These are phyloP conservation scores for Aspergillus pseudonomiae DNA, from an alignment of 2,329 filamentous ascomycete genomes.

Conservation along the genomic window DNA sequence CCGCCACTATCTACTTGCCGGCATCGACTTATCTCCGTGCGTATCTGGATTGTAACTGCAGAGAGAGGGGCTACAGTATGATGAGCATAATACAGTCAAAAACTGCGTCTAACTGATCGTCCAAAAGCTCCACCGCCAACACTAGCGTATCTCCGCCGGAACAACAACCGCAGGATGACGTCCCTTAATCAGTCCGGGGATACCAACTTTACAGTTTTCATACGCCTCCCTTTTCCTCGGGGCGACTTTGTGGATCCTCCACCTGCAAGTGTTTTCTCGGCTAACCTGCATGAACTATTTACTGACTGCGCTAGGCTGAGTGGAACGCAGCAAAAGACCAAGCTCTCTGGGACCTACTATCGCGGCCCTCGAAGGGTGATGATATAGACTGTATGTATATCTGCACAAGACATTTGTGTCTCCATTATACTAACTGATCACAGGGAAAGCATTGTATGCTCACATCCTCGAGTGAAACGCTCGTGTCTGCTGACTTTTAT, in stretches of 20 bases:
- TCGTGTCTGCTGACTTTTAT: not conserved
- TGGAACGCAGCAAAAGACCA: constrained; percentile 90
- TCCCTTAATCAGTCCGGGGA: constrained; percentile 21
- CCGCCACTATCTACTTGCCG: not conserved
- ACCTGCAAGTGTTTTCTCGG: constrained; percentile 58
- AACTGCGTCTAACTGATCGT: not conserved
- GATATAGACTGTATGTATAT: constrained; percentile 76
- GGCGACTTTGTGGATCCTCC: constrained; percentile 89
- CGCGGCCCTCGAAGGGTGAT: constrained; percentile 73
- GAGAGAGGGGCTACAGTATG: not conserved
- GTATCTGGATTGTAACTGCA: no score
- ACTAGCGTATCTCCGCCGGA: not conserved
- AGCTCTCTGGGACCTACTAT: constrained; percentile 86
- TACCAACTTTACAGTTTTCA: constrained; percentile 68
- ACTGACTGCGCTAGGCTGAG: constrained; percentile 63
- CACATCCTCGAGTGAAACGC: not conserved
- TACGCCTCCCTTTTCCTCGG: constrained; percentile 85
- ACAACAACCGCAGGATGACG: constrained; percentile 14
- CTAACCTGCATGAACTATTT: constrained; percentile 6
- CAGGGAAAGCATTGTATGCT: constrained; percentile 75
- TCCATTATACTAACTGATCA: constrained; percentile 14
- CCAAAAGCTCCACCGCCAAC: not conserved
- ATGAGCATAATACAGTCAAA: not conserved
- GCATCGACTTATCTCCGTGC: not conserved
- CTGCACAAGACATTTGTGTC: constrained; percentile 27